phyloP scores from a whole-genome alignment of 2,329 filamentous ascomycete species.

The Fusarium sublunatum region DNA sequence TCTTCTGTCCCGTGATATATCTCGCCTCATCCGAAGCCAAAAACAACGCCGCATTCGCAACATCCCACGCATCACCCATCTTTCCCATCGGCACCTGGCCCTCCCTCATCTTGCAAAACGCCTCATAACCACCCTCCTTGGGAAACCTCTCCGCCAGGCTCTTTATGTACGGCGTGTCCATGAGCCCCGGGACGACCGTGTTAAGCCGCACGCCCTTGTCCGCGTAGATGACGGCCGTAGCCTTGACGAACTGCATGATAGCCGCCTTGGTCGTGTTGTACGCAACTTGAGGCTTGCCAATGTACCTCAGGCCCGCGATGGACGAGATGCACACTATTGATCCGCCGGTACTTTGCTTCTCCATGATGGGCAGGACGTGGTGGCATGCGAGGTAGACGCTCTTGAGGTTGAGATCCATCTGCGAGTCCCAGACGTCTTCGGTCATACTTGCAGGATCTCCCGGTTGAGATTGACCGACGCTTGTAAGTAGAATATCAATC shows the following conservation, averaged over 20 bases:
- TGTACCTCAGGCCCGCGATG: constrained; percentile 64
- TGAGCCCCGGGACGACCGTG: constrained; percentile 66
- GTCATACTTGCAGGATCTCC: constrained; percentile 61
- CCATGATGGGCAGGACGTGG: constrained; percentile 65
- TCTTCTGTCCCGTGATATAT: constrained; percentile 69
- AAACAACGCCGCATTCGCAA: constrained; percentile 67
- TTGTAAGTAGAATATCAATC: constrained; percentile 70
- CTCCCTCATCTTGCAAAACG: constrained; percentile 63
- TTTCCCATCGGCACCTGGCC: constrained; percentile 67
- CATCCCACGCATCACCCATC: constrained; percentile 70
- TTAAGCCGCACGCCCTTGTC: constrained; percentile 61
- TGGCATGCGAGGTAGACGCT: constrained; percentile 66
- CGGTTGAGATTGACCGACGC: constrained; percentile 67
- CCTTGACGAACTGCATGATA: constrained; percentile 62
- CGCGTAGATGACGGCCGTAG: constrained; percentile 63
- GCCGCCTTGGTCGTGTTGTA: constrained; percentile 65
- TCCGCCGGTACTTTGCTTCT: constrained; percentile 55
- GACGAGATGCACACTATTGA: constrained; percentile 61
- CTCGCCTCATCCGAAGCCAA: constrained; percentile 67
- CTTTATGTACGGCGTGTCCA: constrained; percentile 64
- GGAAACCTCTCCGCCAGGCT: constrained; percentile 59
- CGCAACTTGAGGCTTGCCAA: constrained; percentile 61
- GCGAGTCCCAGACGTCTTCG: constrained; percentile 63
- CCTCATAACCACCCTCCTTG: constrained; percentile 58
- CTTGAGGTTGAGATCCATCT: constrained; percentile 67